These are phyloP conservation scores for Scheffersomyces quercinus DNA, from an alignment of 1,139 yeast species.

Conservation along the genomic window DNA sequence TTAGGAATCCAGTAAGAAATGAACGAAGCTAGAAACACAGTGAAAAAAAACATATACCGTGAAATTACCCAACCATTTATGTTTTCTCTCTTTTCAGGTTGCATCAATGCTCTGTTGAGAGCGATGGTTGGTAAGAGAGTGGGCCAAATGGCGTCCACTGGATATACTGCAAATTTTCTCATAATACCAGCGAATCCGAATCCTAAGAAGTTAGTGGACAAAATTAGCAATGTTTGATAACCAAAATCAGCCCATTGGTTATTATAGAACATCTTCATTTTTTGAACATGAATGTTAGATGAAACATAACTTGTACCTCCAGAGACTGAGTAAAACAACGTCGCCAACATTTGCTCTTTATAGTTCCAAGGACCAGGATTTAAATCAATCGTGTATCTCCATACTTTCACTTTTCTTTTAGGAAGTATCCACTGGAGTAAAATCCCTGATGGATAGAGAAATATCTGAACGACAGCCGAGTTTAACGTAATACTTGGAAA, in stretches of 20 bases:
- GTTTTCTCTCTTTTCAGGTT: constrained; percentile 10
- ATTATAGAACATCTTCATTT: constrained; percentile 30
- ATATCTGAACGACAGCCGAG: constrained; percentile 23
- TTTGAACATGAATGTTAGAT: constrained; percentile 21
- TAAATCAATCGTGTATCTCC: constrained; percentile 22
- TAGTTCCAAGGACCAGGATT: constrained; percentile 34
- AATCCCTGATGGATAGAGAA: constrained; percentile 25
- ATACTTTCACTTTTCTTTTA: constrained; percentile 20
- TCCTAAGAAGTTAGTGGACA: constrained; percentile 23
- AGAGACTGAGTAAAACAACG: constrained; percentile 13
- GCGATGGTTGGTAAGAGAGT: constrained; percentile 13
- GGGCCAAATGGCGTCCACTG: constrained; percentile 27
- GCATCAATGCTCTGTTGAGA: constrained; percentile 18
- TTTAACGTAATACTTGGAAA: constrained; percentile 24
- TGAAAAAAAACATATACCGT: constrained; percentile 30
- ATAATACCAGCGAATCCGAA: constrained; percentile 22
- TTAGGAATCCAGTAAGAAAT: constrained; percentile 38
- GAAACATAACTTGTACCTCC: constrained; percentile 18
- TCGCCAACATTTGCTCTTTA: constrained; percentile 22
- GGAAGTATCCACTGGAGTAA: constrained; percentile 18
- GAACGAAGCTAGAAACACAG: constrained; percentile 23
- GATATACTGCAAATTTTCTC: constrained; percentile 24
- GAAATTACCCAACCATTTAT: constrained; percentile 37
- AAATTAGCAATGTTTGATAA: constrained; percentile 13
- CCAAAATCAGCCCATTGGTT: constrained; percentile 39